Conservation (phyloP, 2,329 filamentous ascomycete genomes). For the Beauveria varroae region DNA sequence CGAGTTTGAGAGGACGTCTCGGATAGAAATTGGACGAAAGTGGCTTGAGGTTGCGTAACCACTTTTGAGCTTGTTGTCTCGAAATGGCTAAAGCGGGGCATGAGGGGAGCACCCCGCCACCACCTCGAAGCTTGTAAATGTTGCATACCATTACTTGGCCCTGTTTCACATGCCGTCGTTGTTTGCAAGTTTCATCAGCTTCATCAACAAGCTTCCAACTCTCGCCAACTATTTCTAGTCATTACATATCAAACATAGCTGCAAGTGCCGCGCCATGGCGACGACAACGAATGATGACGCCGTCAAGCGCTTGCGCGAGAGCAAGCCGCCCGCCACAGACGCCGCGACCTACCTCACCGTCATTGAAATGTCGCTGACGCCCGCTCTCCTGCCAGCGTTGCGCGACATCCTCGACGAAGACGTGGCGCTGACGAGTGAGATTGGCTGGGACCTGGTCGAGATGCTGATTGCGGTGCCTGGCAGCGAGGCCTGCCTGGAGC, state of each 20-base stretch:
- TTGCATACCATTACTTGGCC: neutral
- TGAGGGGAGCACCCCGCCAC: neutral
- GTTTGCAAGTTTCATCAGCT: neutral
- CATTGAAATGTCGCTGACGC: slow-evolving; percentile 63
- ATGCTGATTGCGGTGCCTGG: slow-evolving; percentile 61
- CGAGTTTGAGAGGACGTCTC: neutral
- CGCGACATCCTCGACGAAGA: slow-evolving; percentile 65
- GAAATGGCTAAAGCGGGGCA: slow-evolving; percentile 9
- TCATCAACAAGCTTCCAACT: neutral
- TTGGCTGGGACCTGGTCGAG: slow-evolving; percentile 78
- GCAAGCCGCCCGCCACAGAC: slow-evolving; percentile 49
- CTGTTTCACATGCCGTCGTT: neutral
- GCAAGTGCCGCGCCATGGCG: slow-evolving; percentile 18
- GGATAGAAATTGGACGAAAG: neutral
- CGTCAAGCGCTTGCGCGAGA: slow-evolving; percentile 39
- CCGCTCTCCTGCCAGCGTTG: slow-evolving; percentile 58
- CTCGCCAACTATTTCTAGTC: neutral
- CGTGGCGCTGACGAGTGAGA: slow-evolving; percentile 61
- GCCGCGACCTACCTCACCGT: slow-evolving; percentile 72
- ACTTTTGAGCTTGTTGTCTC: neutral
- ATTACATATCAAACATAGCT: neutral
- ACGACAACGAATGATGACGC: slow-evolving; percentile 31
- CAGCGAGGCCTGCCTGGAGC: slow-evolving; percentile 64
- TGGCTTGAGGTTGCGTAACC: slow-evolving; percentile 6
- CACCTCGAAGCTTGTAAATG: neutral